Base-by-base conservation (phyloP, 2,329 filamentous ascomycete species). In the Trichoderma cornu-damae region DNA sequence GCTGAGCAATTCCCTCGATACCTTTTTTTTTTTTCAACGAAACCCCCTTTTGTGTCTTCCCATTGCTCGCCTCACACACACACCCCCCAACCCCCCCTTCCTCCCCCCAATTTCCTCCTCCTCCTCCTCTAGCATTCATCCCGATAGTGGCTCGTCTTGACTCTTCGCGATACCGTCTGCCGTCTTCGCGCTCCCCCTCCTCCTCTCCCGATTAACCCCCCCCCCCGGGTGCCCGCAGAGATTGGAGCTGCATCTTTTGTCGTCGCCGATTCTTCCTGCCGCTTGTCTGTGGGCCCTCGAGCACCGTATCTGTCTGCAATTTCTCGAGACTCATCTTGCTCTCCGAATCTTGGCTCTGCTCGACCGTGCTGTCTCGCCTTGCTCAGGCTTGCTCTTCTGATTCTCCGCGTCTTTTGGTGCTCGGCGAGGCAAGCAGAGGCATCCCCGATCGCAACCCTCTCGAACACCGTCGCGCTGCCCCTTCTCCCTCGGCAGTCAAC, bases 51-150 rank as follows among this genome's bases (percentile, higher is more conserved):
- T 48, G 43, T 32, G 38, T 49, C 37, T 42, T 48, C n/a, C n/a
- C n/a, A n/a, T n/a, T n/a, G n/a, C n/a, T n/a, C n/a, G n/a, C n/a
- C n/a, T n/a, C n/a, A n/a, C n/a, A n/a, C n/a, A n/a, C n/a, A n/a
- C n/a, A n/a, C n/a, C n/a, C n/a, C n/a, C n/a, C n/a, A 55, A 28
- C 12, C 53, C 53, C 50, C 53, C 37, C 49, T 57, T 57, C 40
- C 34, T 32, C 28, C 47, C 37, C 34, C 40, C 53, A 32, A 57
- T 57, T 47, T 44, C 44, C 20, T 20, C 40, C 20, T 9, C 28
- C 28, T 30, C 44, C 18, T 57, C 28, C 34, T 42, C 35, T 18
- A 40, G 44, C 42, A 32, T 32, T 20, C 51, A 18, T 49, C 28
- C n/a, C 35, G 43, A 49, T 12, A n/a, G 43, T 22, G 26, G 44